Conservation (phyloP, 495 filamentous ascomycete species). For the Xylaria nigripes region DNA sequence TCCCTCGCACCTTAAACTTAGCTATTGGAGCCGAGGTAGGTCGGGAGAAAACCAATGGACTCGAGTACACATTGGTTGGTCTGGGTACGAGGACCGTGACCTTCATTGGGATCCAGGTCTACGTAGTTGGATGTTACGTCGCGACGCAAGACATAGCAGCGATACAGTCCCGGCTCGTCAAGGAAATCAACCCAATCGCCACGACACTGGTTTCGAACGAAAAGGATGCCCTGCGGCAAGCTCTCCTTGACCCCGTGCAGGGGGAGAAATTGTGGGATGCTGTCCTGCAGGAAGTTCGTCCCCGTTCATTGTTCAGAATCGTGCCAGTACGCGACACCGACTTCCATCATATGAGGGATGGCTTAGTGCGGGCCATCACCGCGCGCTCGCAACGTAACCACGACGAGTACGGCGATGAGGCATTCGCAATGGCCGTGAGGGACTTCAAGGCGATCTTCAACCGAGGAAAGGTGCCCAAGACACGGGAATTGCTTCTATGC, state of each 20-base stretch:
- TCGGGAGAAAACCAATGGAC: slow-evolving; percentile 29
- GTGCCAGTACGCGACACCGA: slow-evolving; percentile 84
- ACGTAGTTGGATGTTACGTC: slow-evolving; percentile 87
- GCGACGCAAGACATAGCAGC: slow-evolving; percentile 65
- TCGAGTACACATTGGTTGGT: slow-evolving; percentile 79
- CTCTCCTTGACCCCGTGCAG: slow-evolving; percentile 59
- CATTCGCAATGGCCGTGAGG: slow-evolving; percentile 60
- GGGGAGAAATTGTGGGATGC: slow-evolving; percentile 65
- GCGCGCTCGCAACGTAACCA: slow-evolving; percentile 48
- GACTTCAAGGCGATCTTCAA: slow-evolving; percentile 73
- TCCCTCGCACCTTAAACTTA: slow-evolving; percentile 64
- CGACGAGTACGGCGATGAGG: slow-evolving; percentile 54
- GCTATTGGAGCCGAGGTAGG: slow-evolving; percentile 33
- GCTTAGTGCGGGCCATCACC: slow-evolving; percentile 77
- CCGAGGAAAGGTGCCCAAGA: slow-evolving; percentile 65
- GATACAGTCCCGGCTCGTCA: slow-evolving; percentile 38
- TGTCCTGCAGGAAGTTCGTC: slow-evolving; percentile 52
- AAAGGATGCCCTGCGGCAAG: slow-evolving; percentile 57
- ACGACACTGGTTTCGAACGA: slow-evolving; percentile 75
- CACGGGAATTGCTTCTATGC: slow-evolving; percentile 62
- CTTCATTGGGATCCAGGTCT: slow-evolving; percentile 86
- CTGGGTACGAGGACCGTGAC: slow-evolving; percentile 82
- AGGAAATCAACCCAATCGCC: slow-evolving; percentile 54
- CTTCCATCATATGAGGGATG: slow-evolving; percentile 84
- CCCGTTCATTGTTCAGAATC: slow-evolving; percentile 64